phyloP scores from a whole-genome alignment of 2,329 filamentous ascomycete species.

The Fusarium bulbicola region DNA sequence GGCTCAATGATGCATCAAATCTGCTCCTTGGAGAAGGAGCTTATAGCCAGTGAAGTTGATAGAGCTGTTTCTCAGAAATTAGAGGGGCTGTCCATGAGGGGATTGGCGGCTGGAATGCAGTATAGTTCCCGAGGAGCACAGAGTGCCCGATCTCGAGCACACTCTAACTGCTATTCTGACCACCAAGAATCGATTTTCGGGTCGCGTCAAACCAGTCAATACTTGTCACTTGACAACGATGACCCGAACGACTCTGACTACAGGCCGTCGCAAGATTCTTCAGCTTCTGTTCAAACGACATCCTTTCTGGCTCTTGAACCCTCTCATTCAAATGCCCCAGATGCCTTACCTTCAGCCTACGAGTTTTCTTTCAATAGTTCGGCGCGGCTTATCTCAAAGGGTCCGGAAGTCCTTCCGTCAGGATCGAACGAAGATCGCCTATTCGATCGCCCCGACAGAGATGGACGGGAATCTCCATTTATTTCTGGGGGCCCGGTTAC shows the following conservation, averaged over 20 bases:
- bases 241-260: not conserved
- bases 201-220: not conserved
- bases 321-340: not conserved
- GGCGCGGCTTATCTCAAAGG: not conserved
- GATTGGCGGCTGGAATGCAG: not conserved
- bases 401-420: not conserved
- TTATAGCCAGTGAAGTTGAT: not conserved
- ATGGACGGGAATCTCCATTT: not conserved
- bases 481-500: not conserved
- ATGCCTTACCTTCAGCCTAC: not conserved
- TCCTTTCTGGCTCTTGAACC: not conserved
- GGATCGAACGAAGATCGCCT: not conserved
- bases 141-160: not conserved
- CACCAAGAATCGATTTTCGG: not conserved
- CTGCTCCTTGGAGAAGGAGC: not conserved
- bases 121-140: not conserved
- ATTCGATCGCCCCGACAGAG: not conserved
- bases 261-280: not conserved
- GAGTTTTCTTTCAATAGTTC: not conserved
- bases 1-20: constrained; percentile 21
- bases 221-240: not conserved
- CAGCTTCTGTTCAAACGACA: not conserved
- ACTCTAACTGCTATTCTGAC: not conserved
- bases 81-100: not conserved
- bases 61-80: not conserved